Evolutionary conservation across 176 grass and related monocot genomes (phyloP).

Genomic region (Stipa capillata): DNA sequence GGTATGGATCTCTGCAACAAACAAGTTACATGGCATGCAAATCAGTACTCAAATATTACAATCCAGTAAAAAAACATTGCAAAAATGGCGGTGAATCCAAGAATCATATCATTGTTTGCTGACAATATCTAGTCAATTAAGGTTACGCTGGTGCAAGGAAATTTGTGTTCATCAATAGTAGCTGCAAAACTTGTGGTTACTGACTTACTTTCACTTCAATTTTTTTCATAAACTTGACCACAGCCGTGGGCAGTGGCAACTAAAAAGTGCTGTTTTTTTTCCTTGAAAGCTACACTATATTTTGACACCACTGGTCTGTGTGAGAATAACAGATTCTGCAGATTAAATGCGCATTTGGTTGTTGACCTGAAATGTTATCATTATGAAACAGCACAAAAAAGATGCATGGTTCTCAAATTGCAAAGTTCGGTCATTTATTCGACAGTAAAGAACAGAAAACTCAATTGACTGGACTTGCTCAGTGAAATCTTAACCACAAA

Average conservation of each 20-base stretch:
- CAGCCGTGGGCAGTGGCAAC: too few relatives aligned
- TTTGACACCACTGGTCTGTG: too few relatives aligned
- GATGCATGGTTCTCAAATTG: constrained; percentile 11
- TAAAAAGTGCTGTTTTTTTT: neutral
- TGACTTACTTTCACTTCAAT: neutral
- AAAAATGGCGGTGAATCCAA: neutral
- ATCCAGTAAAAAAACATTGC: neutral
- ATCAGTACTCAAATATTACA: constrained; percentile 16
- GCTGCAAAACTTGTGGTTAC: neutral
- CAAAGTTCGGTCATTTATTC: neutral
- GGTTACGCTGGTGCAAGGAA: neutral
- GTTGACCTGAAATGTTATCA: neutral
- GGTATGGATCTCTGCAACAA: constrained; percentile 80
- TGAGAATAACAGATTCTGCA: neutral
- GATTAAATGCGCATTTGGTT: neutral
- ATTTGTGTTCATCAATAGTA: neutral
- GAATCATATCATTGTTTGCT: neutral
- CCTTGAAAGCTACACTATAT: neutral
- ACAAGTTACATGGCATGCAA: constrained; percentile 4
- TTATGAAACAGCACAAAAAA: too few relatives aligned
- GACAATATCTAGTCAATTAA: constrained; percentile 1
- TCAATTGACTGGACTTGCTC: neutral
- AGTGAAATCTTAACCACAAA: neutral
- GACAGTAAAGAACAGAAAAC: neutral
- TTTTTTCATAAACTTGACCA: neutral